phyloP scores from a whole-genome alignment of 176 grass and related monocot genomes.

The Hsuehochloa calcarea region DNA sequence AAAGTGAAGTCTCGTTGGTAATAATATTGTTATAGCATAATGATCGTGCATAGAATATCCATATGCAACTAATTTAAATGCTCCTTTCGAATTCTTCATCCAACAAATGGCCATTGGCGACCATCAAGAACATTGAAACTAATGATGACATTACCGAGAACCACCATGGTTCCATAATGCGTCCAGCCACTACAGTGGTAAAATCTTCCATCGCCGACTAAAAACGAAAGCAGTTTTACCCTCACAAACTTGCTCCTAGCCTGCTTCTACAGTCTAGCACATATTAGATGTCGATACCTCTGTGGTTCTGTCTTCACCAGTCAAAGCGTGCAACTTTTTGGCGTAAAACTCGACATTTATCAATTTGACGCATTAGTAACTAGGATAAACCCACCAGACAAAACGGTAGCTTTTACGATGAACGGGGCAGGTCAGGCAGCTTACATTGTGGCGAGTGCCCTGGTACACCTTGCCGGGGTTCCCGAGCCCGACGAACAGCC shows the following conservation, averaged over 20 bases:
- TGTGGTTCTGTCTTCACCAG: background rate
- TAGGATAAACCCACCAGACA: background rate
- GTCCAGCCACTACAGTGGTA: background rate
- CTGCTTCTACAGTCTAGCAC: background rate
- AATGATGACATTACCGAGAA: background rate
- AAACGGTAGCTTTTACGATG: background rate
- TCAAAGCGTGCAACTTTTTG: background rate
- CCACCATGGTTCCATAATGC: background rate
- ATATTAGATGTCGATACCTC: background rate
- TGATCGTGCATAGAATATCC: background rate
- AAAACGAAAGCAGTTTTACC: background rate
- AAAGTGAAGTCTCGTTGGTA: background rate
- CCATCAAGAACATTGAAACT: background rate
- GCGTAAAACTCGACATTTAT: background rate
- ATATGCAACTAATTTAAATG: background rate
- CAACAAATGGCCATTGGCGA: background rate
- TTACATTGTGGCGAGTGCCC: conserved; percentile 93
- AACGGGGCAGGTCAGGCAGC: background rate
- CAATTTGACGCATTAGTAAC: background rate
- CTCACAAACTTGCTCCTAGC: background rate
- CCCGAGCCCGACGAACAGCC: conserved; percentile 87
- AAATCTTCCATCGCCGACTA: background rate
- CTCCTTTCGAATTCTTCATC: background rate
- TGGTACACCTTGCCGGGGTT: conserved; percentile 90
- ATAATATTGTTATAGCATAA: background rate